Evolutionary conservation across 768 basidiomycete genomes (phyloP).

Genomic region (Daedaleopsis sinensis): DNA sequence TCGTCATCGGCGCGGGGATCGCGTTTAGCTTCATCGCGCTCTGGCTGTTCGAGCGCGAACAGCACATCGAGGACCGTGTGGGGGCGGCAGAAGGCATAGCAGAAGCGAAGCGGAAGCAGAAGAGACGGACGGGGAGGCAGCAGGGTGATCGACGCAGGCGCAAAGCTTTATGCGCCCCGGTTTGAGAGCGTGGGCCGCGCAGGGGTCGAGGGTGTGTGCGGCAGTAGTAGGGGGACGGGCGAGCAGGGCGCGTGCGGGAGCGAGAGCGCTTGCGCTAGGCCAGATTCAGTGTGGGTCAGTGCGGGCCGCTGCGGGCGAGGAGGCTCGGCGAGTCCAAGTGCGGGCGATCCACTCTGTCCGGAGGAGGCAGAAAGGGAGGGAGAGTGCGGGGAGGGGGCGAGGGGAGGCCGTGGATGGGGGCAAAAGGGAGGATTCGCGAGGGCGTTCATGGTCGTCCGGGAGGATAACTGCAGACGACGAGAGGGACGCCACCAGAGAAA

Average conservation of each 20-base stretch:
- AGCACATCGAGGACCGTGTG: neutral
- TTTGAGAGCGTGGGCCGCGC: neutral
- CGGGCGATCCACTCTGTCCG: conserved; percentile 1
- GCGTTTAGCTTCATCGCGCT: neutral
- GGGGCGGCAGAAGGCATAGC: conserved; percentile 1
- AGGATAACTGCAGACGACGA: conserved; percentile 1
- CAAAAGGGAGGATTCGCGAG: conserved; percentile 1
- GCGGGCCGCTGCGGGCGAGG: neutral
- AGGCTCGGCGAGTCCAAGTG: neutral
- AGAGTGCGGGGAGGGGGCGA: neutral
- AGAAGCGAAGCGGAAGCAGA: neutral
- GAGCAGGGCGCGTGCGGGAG: neutral
- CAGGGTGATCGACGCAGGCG: neutral
- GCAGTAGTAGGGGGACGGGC: neutral
- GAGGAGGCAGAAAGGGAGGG: neutral
- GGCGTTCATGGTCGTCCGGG: conserved; percentile 9
- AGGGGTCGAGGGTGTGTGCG: neutral
- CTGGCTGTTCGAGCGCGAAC: neutral
- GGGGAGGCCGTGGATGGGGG: neutral
- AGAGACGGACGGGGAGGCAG: neutral
- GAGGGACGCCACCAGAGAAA: conserved; percentile 1
- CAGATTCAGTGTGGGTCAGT: neutral
- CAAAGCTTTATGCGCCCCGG: neutral
- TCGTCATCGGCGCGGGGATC: neutral
- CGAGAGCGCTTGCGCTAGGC: neutral